Evolutionary conservation across 2,329 filamentous ascomycete genomes (phyloP).

Genomic region (Penicillium sp.): DNA sequence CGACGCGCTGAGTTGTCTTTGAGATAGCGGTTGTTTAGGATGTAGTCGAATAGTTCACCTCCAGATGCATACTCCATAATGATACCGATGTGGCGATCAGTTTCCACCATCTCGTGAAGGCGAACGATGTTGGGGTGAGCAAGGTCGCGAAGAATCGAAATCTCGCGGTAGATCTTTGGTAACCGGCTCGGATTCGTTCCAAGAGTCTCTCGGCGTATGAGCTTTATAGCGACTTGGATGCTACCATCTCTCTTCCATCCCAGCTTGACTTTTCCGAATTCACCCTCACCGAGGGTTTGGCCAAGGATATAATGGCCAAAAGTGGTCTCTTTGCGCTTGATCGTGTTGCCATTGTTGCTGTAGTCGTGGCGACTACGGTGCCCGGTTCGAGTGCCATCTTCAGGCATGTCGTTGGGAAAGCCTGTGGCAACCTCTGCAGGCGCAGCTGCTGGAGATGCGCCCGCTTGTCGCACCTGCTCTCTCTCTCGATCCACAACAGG

Average conservation of each 20-base stretch:
- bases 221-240: slow-evolving; percentile 95
- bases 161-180: slow-evolving; percentile 97
- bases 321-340: slow-evolving; percentile 79
- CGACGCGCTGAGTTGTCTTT: slow-evolving; percentile 91
- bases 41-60: slow-evolving; percentile 97
- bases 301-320: slow-evolving; percentile 97
- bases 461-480: slow-evolving; percentile 70
- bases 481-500: slow-evolving; percentile 74
- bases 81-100: slow-evolving; percentile 94
- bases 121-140: slow-evolving; percentile 97
- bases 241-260: slow-evolving; percentile 97
- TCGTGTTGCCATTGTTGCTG: slow-evolving; percentile 55
- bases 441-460: slow-evolving; percentile 55
- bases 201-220: slow-evolving; percentile 89
- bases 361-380: slow-evolving; percentile 61
- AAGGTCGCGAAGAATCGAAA: slow-evolving; percentile 82
- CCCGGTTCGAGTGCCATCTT: slow-evolving; percentile 43
- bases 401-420: slow-evolving; percentile 56
- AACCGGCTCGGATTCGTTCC: slow-evolving; percentile 86
- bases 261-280: slow-evolving; percentile 98
- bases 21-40: slow-evolving; percentile 92
- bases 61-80: slow-evolving; percentile 98
- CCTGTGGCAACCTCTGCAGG: slow-evolving; percentile 51
- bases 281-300: slow-evolving; percentile 94
- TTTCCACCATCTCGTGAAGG: slow-evolving; percentile 98